Base-by-base conservation (phyloP, 176 grass and related monocot genomes). In the Zoysia japonica region DNA sequence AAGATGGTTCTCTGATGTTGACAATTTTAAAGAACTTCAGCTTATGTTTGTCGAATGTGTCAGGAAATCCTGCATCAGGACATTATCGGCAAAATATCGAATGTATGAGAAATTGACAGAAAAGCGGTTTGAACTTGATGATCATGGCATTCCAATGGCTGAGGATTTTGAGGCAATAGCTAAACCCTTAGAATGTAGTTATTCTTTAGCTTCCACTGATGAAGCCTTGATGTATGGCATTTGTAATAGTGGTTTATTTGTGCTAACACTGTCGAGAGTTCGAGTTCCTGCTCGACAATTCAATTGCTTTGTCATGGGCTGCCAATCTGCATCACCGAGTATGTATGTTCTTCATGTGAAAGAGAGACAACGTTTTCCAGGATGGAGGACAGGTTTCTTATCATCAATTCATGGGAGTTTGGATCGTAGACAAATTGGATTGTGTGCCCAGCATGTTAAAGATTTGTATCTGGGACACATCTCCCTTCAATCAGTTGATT, bases 21-120 rank as follows among this genome's bases (percentile, higher is more conserved):
- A 94, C 61, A 97, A 94, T 85, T 97, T 94, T 76, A 79, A 85
- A 81, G 95, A 97, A 82, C 87, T 97, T 70, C 87, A 90, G 69
- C 74, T 83, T 77, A 73, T 92, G 71, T 83, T 94, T 72, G 76
- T 92, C 48, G 85, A 94, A 16, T 76, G 87, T 77, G 78, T 94
- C n/a, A 89, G 92, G 54, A 94, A 90, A 78, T 97, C 95, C 16
- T 97, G 95, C 85, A 94, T 97, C 52, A 88, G 89, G 74, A 97
- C 95, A 85, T 80, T 97, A 68, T 93, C 95, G 11, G 89, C 95
- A 7, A 97, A 97, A 67, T 88, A 97, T 46, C 65, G 83, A 17
- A 92, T 90, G 87, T 85, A 97, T 75, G 92, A 97, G 68, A 87
- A 83, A 47, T 87, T 92, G 69, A 94, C 89, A 60, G 95, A 97